phyloP scores from a whole-genome alignment of 352 stramenopile species.

The Globisporangium emineosum region DNA sequence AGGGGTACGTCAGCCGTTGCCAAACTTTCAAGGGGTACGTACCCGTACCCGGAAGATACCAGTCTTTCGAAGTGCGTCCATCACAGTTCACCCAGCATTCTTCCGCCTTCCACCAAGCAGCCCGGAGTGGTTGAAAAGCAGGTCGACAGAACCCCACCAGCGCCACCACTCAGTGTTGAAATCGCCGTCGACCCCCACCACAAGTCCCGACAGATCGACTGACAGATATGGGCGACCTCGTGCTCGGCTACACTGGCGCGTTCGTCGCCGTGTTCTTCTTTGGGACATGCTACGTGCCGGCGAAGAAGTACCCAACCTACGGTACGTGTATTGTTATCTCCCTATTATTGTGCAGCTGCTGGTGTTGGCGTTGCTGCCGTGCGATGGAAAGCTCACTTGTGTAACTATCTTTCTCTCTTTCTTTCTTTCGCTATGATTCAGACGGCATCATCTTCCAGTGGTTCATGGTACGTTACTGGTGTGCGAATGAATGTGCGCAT shows the following conservation, averaged over 20 bases:
- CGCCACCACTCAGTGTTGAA: slow-evolving; percentile 1
- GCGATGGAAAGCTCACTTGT: not conserved
- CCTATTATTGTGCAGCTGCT: not conserved
- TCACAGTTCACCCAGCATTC: not conserved
- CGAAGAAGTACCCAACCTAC: slow-evolving; percentile 81
- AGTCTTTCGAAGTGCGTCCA: not conserved
- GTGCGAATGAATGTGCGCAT: not conserved
- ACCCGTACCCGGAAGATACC: too few species aligned
- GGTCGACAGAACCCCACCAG: too few species aligned
- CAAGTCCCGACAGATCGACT: not conserved
- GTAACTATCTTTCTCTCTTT: slow-evolving; percentile 3
- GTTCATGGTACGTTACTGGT: slow-evolving; percentile 66
- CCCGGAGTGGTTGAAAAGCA: too few species aligned
- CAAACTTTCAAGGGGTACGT: slow-evolving; percentile 2
- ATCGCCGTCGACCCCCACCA: not conserved
- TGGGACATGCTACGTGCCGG: slow-evolving; percentile 80
- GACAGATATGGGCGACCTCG: slow-evolving; percentile 24
- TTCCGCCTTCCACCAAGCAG: too few species aligned
- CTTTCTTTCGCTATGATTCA: slow-evolving; percentile 19
- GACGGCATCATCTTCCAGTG: slow-evolving; percentile 88
- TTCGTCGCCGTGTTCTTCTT: slow-evolving; percentile 82
- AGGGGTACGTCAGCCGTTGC: not conserved
- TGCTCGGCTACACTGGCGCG: slow-evolving; percentile 56
- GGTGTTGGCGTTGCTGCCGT: not conserved
- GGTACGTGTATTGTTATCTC: slow-evolving; percentile 27